Base-by-base conservation (phyloP, 805 yeast species). In the Candida arabinofermentans region DNA sequence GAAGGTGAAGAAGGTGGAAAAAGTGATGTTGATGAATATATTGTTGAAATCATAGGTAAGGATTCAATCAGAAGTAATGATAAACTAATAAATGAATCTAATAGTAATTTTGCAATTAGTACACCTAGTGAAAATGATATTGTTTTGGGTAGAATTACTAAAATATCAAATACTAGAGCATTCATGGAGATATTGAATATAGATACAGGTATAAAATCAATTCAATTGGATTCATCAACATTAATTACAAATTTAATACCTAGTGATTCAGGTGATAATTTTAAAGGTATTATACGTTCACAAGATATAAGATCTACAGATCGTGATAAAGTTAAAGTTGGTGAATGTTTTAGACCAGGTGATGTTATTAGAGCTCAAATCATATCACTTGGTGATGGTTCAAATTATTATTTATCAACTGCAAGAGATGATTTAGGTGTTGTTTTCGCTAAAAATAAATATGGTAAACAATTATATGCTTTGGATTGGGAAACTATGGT, bases 401-500 rank as follows among this genome's bases (percentile, higher is more conserved):
- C 84, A 16, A 86, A 87, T 59, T 93, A 90, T 59, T 93, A 90
- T 61, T 68, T 93, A 48, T 76, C 88, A 6, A 93, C 99, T 0
- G 95, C 96, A 2, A 71, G 83, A 48, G 88, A 91, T 61, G 96
- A 91, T 55, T 67, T 91, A 30, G 99, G 99, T 3, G 99, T 93
- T 4, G 82, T 93, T 1, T 86, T 90, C 61, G 97, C 98, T 5
- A 79, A 74, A 46, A 75, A 83, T 47, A 79, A 80, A 3, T 69
- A 74, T 9, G 96, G 96, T 2, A 80, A 77, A 27, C 64, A 80
- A 41, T 79, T 93, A 87, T 83, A 81, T 53, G 95, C 99, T 2
- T 65, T 88, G 33, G 98, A 93, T 64, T 93, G 98, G 97, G 90
- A 88, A 64, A 85, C 88, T 10, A 93, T 95, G 98, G 73, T 83